Base-by-base conservation (phyloP, 495 filamentous ascomycete genomes). In the Podospora pseudocomata region DNA sequence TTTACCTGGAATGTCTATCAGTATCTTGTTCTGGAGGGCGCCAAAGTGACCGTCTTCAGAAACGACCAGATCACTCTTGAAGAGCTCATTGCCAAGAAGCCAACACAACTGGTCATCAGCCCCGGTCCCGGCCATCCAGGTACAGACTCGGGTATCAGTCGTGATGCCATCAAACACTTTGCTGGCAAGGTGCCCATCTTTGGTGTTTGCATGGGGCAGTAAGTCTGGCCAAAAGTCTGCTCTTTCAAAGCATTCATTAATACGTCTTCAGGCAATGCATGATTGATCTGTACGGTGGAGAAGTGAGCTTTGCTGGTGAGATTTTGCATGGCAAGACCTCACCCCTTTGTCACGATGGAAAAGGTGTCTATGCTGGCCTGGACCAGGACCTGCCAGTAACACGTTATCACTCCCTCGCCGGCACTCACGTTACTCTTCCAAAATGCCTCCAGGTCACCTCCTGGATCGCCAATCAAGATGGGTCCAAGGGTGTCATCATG, bases 1-100 rank as follows among this genome's bases (percentile, higher is more conserved):
- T 99, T 98, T 74, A 97, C 94, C 68, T 98, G 92, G 91, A 99
- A 98, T 76, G 92, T 99, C 67, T 97, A 97, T 78, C 96, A 99
- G 77, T 99, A 97, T 73, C 86, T 99, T 3, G 91, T 94, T 0
- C 88, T 97, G 6, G 95, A 98, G 80, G 95, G 95, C 54, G 95
- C 95, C 28, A 89, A 80, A 0, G 94, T 97, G 55, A 91, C 88
- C 13, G 95, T 98, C 28, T 90, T 87, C 81, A 87, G 95, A 67
- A 99, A 99, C 75, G 94, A 98, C 80, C 87, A 96, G 77, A 88
- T 97, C 76, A 88, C 88, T 4, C 78, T 99, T 11, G 87, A 94
- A 27, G 90, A 97, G 66, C 83, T 99, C 67, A 88, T 94, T 65
- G 85, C 85, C 9, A 86, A 90, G 76, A 88, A 90, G 18, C 95